Evolutionary conservation across 805 yeast genomes (phyloP).

Genomic region (Huiozyma sinensis): DNA sequence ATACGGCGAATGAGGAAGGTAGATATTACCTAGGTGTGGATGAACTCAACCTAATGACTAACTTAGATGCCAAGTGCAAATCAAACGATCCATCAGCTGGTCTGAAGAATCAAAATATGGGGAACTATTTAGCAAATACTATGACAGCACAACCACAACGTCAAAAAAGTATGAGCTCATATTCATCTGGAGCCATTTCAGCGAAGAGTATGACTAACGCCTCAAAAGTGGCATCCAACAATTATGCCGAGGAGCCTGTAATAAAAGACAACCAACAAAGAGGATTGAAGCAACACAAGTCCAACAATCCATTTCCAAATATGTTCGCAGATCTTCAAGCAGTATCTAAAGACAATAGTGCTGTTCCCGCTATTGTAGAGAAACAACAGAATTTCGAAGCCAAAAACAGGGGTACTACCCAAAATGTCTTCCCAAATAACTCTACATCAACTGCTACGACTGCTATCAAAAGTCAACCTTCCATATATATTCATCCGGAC

Average conservation of each 20-base stretch:
- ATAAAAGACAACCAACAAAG: background rate
- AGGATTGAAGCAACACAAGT: conserved; percentile 20
- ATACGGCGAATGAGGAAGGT: background rate
- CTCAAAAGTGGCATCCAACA: background rate
- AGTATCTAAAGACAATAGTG: no score
- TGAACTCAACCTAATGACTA: background rate
- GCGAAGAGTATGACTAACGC: background rate
- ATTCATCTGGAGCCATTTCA: conserved; percentile 10
- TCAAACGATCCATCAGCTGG: background rate
- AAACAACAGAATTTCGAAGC: no score
- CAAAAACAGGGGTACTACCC: no score
- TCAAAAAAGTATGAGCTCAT: conserved; percentile 16
- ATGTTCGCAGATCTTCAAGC: conserved; percentile 6
- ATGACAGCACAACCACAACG: conserved; percentile 5
- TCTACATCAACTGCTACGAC: no score
- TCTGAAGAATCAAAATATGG: background rate
- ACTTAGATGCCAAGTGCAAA: background rate
- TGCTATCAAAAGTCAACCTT: no score
- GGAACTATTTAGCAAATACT: background rate
- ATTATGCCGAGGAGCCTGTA: background rate
- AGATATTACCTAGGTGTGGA: background rate
- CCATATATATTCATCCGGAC: no score
- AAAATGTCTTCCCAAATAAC: no score
- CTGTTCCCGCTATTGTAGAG: no score
- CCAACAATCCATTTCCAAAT: conserved; percentile 27